These are phyloP conservation scores for Coriaria nepalensis DNA, from an alignment of 306 rosid genomes.

Conservation along the genomic window DNA sequence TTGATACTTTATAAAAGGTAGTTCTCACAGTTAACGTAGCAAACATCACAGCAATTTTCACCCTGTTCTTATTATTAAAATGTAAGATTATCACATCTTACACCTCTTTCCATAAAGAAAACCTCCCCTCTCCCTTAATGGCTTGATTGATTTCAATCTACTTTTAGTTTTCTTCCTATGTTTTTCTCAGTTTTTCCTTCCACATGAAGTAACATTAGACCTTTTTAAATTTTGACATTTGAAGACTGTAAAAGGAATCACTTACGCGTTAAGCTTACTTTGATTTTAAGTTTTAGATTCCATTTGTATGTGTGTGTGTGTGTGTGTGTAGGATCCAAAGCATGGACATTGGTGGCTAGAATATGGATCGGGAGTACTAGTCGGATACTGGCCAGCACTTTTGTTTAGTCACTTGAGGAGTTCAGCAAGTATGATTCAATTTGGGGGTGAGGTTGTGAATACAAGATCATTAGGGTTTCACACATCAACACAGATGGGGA, in stretches of 20 bases:
- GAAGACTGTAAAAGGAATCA: too few relatives aligned
- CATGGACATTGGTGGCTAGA: constrained; percentile 99
- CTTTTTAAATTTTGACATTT: too few relatives aligned
- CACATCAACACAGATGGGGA: constrained; percentile 95
- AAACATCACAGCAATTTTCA: neutral
- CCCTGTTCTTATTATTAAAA: too few relatives aligned
- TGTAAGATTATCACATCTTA: neutral
- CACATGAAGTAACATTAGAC: too few relatives aligned
- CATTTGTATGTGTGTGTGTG: neutral
- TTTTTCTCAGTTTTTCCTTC: too few relatives aligned
- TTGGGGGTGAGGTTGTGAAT: constrained; percentile 92
- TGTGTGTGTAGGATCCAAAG: constrained; percentile 69
- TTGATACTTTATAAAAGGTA: neutral
- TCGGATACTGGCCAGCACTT: constrained; percentile 92
- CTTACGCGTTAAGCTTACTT: neutral
- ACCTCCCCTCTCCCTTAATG: too few relatives aligned
- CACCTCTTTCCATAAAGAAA: too few relatives aligned
- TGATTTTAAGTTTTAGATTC: neutral
- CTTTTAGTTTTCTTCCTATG: too few relatives aligned
- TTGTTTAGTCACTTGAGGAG: constrained; percentile 80
- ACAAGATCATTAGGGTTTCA: constrained; percentile 73
- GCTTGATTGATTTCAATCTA: too few relatives aligned
- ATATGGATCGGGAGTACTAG: constrained; percentile 67
- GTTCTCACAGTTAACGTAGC: neutral
- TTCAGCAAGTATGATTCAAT: constrained; percentile 91